These are phyloP conservation scores for Larix kaempferi DNA, from an alignment of 75 land plant species.

Conservation along the genomic window DNA sequence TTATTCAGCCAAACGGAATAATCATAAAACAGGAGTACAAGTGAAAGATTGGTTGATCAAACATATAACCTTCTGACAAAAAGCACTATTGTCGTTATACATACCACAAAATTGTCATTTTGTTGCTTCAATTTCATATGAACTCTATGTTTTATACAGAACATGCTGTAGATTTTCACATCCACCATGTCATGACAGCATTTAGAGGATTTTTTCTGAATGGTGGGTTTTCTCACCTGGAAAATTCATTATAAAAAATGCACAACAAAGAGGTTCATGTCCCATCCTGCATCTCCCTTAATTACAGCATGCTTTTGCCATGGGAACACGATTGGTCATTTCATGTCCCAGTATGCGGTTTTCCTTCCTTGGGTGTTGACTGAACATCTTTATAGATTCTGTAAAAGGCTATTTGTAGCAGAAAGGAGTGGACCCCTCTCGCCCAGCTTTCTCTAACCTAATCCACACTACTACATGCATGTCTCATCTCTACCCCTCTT, in stretches of 20 bases:
- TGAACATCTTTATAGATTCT: not conserved
- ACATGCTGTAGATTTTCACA: not conserved
- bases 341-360: not conserved
- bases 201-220: not conserved
- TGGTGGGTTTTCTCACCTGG: not conserved
- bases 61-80: not conserved
- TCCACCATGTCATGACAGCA: not conserved
- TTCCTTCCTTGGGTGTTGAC: not conserved
- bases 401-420: not conserved
- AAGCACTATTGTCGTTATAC: not conserved
- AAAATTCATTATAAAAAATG: not conserved
- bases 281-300: not conserved
- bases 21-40: not conserved
- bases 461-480: too few relatives aligned
- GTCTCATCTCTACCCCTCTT: too few relatives aligned
- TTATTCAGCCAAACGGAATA: not conserved
- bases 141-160: not conserved
- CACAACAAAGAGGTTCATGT: not conserved
- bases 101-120: not conserved
- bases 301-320: not conserved
- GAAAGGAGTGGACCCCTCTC: not conserved
- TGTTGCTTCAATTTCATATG: not conserved
- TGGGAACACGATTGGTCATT: not conserved
- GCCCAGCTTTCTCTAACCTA: too few relatives aligned
- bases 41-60: not conserved